These are phyloP conservation scores for Paecilomyces sp. DNA, from an alignment of 2,329 filamentous ascomycete species.

Conservation along the genomic window DNA sequence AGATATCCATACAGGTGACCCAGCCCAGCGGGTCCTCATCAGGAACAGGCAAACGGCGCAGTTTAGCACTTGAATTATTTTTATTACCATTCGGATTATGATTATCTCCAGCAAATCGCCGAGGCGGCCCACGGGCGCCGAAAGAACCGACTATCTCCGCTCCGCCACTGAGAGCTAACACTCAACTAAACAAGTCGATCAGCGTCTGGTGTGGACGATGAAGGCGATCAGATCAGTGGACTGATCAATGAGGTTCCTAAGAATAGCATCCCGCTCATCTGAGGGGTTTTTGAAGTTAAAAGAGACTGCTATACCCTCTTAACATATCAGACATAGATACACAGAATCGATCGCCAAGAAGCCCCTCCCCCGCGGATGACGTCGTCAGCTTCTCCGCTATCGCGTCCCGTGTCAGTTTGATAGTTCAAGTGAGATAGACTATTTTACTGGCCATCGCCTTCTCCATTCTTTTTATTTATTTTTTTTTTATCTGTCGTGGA, in stretches of 20 bases:
- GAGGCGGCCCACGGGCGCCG: not conserved
- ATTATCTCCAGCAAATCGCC: not conserved
- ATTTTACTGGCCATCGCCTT: no score
- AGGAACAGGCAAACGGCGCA: not conserved
- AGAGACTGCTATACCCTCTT: not conserved
- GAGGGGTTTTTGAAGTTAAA: not conserved
- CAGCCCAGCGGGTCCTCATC: not conserved
- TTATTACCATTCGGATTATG: no score
- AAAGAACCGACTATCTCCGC: not conserved
- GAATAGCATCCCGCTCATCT: not conserved
- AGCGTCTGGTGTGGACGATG: not conserved
- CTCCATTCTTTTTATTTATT: not conserved
- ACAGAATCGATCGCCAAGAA: not conserved
- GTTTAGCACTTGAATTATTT: no score
- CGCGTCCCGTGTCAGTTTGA: not conserved
- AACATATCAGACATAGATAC: not conserved
- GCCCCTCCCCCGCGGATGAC: not conserved
- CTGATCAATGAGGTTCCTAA: not conserved
- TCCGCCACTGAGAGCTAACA: not conserved
- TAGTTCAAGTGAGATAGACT: no score
- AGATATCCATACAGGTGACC: not conserved
- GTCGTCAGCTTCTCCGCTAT: not conserved
- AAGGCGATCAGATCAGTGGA: not conserved
- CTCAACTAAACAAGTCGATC: not conserved
- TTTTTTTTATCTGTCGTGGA: not conserved